Evolutionary conservation across 75 land plant species (phyloP).

Genomic region (Sequoia sempervirens): DNA sequence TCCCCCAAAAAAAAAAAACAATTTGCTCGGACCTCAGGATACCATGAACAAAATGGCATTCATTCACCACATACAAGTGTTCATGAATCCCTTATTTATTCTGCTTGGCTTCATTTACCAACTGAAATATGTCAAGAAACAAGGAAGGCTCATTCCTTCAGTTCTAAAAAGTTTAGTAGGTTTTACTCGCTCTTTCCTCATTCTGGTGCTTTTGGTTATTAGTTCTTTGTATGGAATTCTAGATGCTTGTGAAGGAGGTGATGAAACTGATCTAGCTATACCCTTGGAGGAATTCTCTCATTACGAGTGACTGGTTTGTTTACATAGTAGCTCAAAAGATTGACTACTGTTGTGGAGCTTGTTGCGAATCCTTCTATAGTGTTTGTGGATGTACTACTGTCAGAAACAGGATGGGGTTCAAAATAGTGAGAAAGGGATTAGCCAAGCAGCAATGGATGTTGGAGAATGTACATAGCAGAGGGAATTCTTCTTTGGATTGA

Average conservation of each 20-base stretch:
- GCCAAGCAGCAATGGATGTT: slow-evolving; percentile 90
- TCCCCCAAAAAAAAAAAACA: slow-evolving; percentile 16
- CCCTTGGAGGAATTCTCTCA: slow-evolving; percentile 13
- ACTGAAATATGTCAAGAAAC: slow-evolving; percentile 1
- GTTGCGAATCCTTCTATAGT: slow-evolving; percentile 20
- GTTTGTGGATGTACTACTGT: no score
- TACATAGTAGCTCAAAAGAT: slow-evolving; percentile 17
- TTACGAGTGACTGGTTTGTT: slow-evolving; percentile 13
- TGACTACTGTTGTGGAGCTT: slow-evolving; percentile 14
- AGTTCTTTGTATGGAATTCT: slow-evolving; percentile 2
- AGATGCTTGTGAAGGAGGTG: slow-evolving; percentile 15
- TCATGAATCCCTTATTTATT: slow-evolving; percentile 14
- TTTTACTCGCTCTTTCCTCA: not conserved
- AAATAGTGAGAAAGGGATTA: slow-evolving; percentile 54
- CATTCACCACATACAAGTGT: slow-evolving; percentile 9
- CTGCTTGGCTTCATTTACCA: slow-evolving; percentile 14
- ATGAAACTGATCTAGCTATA: slow-evolving; percentile 14
- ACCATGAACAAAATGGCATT: slow-evolving; percentile 20
- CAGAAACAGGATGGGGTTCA: slow-evolving; percentile 59
- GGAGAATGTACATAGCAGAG: slow-evolving; percentile 41
- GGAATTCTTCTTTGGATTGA: slow-evolving; percentile 54
- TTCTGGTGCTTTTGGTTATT: not conserved
- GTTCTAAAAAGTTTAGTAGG: not conserved
- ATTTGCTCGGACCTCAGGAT: slow-evolving; percentile 13
- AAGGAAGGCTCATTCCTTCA: not conserved